These are phyloP conservation scores for Penicillium brevicompactum DNA, from an alignment of 2,329 filamentous ascomycete genomes.

Conservation along the genomic window DNA sequence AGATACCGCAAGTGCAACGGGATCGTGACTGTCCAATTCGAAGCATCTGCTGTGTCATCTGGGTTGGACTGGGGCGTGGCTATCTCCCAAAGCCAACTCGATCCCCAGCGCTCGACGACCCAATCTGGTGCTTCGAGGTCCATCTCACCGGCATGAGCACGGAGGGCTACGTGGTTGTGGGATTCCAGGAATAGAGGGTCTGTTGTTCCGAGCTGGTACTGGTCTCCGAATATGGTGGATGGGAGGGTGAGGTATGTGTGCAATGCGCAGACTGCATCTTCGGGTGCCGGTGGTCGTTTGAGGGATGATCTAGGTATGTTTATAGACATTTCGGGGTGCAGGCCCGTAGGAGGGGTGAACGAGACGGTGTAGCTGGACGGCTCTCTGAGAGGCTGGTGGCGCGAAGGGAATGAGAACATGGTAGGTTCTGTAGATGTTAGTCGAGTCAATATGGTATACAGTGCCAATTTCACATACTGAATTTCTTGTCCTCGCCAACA, in stretches of 20 bases:
- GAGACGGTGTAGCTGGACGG: slow-evolving; percentile 60
- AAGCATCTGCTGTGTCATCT: slow-evolving; percentile 3
- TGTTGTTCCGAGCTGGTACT: slow-evolving; percentile 70
- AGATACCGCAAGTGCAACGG: slow-evolving; percentile 88
- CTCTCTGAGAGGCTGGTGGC: slow-evolving; percentile 64
- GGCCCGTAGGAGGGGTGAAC: slow-evolving; percentile 72
- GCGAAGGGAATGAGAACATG: slow-evolving; percentile 79
- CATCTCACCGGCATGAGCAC: slow-evolving; percentile 71
- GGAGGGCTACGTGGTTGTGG: slow-evolving; percentile 72
- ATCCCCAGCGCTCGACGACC: slow-evolving; percentile 75
- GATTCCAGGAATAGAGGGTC: slow-evolving; percentile 72
- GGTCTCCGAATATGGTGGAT: slow-evolving; percentile 78
- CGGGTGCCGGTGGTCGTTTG: slow-evolving; percentile 50
- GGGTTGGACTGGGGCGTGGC: slow-evolving; percentile 50
- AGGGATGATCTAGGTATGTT: slow-evolving; percentile 56
- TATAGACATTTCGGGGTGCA: slow-evolving; percentile 80
- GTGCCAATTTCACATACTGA: slow-evolving; percentile 50
- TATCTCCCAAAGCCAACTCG: slow-evolving; percentile 73
- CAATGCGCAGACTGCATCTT: slow-evolving; percentile 65
- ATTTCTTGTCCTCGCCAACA: slow-evolving; percentile 71
- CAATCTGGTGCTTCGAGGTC: slow-evolving; percentile 92
- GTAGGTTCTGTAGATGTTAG: slow-evolving; percentile 60
- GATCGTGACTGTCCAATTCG: slow-evolving; percentile 52
- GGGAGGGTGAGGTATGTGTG: slow-evolving; percentile 84
- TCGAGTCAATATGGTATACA: not conserved